Evolutionary conservation across 2,329 filamentous ascomycete species (phyloP).

Genomic region (Aspergillus neoniger): DNA sequence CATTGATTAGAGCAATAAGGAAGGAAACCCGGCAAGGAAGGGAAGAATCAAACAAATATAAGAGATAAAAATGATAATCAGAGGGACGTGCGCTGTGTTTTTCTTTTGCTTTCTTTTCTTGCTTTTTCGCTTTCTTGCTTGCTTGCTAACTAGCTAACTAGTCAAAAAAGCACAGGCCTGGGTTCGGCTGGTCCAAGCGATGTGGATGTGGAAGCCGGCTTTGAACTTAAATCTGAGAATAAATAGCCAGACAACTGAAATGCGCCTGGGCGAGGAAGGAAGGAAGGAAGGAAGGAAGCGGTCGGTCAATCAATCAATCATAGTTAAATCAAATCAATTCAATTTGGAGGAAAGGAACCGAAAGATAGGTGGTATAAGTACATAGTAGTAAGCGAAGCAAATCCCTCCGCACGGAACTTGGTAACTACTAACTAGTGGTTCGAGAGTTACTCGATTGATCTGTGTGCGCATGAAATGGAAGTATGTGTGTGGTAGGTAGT

Average conservation of each 20-base stretch:
- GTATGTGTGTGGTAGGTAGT: not conserved
- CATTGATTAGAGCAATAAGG: not conserved
- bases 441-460: no score
- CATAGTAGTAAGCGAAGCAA: no score
- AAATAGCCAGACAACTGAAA: not conserved
- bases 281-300: not conserved
- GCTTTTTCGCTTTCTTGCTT: not conserved
- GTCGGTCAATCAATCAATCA: no score
- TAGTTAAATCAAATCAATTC: no score
- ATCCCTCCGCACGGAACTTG: no score
- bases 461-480: no score
- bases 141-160: conserved; percentile 5
- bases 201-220: not conserved
- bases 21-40: not conserved
- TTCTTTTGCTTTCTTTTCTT: no score
- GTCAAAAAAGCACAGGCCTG: not conserved
- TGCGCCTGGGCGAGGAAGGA: not conserved
- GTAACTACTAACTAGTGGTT: no score
- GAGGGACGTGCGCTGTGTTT: conserved; percentile 7
- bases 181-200: conserved; percentile 1
- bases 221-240: not conserved
- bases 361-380: not conserved
- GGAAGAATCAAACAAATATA: no score
- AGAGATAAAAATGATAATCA: not conserved
- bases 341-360: no score